Evolutionary conservation across 768 basidiomycete genomes (phyloP), one percentile per base, ranked within the genome.

Genomic region (Podaxis sp.): DNA sequence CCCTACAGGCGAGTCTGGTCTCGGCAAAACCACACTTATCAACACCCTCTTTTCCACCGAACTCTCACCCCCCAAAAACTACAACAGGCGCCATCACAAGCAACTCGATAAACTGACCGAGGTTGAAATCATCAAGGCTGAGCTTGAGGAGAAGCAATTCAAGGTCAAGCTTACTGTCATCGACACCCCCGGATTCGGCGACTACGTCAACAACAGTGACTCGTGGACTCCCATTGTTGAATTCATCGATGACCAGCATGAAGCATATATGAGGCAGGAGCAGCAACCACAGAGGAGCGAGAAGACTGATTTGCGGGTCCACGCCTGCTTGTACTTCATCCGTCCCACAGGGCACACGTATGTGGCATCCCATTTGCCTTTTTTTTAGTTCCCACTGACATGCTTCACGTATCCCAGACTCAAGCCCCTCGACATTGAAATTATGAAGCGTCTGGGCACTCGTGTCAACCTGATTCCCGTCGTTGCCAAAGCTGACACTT

Each of bases 151-250:
- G 76, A 93, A 95, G 73, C 91, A 93, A 72, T 98, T 98, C 87
- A 96, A 95, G 76, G 95, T 98, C 82, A 98, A 98, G 82, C 87
- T 99, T 65, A 95, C 91, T 16, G 97, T 98, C 72, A 96, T 99
- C 65, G 97, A 99, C 76, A 98, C 96, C 10, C 97, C 97, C 57
- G 97, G 97, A 28, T 99, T 98, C 64, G 97, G 97, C 38, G 97
- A 99, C 89, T 98, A 98, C 70, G 96, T 99, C 78, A 99, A 99
- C 91, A 99, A 99, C 85, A 87, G 93, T 59, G 97, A 98, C 75
- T 95, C 93, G 18, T 99, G 97, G 97, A 83, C 86, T 28, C 97
- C 97, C 57, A 98, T 99, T 67, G 89, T 99, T 72, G 96, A 99
- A 75, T 98, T 98, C 75, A 95, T 97, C 66, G 92, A 94, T 72